A percentile compares a stretch with the other conserved stretches of the same genome.
Conservation (phyloP, 1,139 yeast species). For the Debaryomyces robertsiae region DNA sequence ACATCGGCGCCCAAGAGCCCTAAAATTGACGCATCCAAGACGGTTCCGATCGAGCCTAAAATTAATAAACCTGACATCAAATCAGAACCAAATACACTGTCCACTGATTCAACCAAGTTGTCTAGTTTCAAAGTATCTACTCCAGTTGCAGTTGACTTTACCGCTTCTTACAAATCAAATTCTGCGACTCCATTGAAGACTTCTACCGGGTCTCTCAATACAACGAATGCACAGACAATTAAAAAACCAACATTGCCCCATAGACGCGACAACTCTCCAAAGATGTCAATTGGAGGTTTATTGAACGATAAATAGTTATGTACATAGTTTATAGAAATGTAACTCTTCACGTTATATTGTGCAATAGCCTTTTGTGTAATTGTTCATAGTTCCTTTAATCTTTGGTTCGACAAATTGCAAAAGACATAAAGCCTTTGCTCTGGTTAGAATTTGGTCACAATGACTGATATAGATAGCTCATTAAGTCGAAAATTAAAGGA, state of each 20-base stretch:
- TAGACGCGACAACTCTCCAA: conserved; percentile 7
- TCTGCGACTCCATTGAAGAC: not conserved
- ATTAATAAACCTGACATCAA: not conserved
- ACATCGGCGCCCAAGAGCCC: not conserved
- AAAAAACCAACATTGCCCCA: not conserved
- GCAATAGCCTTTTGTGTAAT: conserved; percentile 11
- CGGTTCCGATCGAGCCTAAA: too few relatives aligned
- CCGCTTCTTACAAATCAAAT: conserved; percentile 19
- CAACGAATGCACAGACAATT: not conserved
- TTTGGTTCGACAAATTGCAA: conserved; percentile 7
- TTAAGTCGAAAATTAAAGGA: conserved; percentile 61
- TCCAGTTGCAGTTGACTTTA: conserved; percentile 36
- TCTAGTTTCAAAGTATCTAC: conserved; percentile 12
- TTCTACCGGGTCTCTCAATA: not conserved
- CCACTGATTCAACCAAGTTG: conserved; percentile 13
- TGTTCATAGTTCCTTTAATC: not conserved
- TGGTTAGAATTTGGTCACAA: not conserved
- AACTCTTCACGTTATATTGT: conserved; percentile 11
- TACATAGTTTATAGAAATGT: conserved; percentile 7
- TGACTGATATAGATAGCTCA: conserved; percentile 46
- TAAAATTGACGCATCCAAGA: too few relatives aligned
- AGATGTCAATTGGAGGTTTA: conserved; percentile 14
- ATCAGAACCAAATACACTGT: not conserved
- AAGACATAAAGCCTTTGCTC: not conserved
- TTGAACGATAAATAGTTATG: conserved; percentile 12